phyloP scores from a whole-genome alignment of 768 basidiomycete genomes.

The Sarcomyxa edulis region DNA sequence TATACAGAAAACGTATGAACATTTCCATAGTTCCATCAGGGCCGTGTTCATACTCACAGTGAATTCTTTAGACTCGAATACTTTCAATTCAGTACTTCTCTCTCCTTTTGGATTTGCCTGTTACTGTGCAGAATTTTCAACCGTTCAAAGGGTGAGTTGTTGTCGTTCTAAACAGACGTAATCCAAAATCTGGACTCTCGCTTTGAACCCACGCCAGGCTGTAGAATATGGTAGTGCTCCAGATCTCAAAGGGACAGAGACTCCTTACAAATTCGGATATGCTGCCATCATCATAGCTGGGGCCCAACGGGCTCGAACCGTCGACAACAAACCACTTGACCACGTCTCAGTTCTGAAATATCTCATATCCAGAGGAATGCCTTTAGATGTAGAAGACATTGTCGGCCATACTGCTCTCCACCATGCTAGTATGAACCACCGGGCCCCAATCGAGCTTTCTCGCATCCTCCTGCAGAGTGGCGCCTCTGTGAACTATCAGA shows the following conservation, averaged over 20 bases:
- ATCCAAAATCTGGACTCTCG: not conserved
- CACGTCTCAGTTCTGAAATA: slow-evolving; percentile 31
- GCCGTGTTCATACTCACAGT: too few relatives aligned
- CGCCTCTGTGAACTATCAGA: slow-evolving; percentile 42
- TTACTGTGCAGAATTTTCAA: slow-evolving; percentile 18
- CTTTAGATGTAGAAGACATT: slow-evolving; percentile 37
- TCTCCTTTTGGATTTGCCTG: slow-evolving; percentile 23
- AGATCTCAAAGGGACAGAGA: slow-evolving; percentile 31
- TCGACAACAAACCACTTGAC: slow-evolving; percentile 10
- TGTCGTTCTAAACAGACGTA: too few relatives aligned
- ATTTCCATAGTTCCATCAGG: too few relatives aligned
- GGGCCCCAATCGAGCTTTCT: slow-evolving; percentile 22
- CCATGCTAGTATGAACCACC: slow-evolving; percentile 29
- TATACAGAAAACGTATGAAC: too few relatives aligned
- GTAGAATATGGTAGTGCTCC: slow-evolving; percentile 27
- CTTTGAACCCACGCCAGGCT: too few relatives aligned
- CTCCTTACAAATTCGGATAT: slow-evolving; percentile 36
- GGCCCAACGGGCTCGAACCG: slow-evolving; percentile 25
- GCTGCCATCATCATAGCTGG: slow-evolving; percentile 32
- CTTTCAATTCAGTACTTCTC: slow-evolving; percentile 17
- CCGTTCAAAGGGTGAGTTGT: slow-evolving; percentile 15
- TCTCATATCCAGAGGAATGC: slow-evolving; percentile 35
- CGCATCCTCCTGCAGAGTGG: slow-evolving; percentile 37
- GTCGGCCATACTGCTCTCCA: slow-evolving; percentile 44
- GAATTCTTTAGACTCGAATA: slow-evolving; percentile 10